Percentiles rank a stretch among this genome's conserved stretches.
Conservation (phyloP, 2,329 filamentous ascomycete species). For the Tolypocladium pustulatum region DNA sequence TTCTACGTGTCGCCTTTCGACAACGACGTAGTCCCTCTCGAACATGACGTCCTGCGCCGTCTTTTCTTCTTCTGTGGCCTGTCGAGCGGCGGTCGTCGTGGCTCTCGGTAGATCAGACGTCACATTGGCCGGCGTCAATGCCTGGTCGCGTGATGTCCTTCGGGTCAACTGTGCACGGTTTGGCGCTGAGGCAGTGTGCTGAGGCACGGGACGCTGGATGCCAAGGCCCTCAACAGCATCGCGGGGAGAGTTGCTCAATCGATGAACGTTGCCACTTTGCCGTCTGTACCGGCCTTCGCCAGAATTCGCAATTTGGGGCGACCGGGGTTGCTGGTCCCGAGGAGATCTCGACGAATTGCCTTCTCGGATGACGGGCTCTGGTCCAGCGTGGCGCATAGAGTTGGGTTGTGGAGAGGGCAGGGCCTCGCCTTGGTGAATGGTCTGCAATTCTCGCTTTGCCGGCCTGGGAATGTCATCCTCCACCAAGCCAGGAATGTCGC, state of each 20-base stretch:
- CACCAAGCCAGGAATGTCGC: conserved; percentile 69
- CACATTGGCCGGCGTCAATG: conserved; percentile 11
- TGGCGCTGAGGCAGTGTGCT: conserved; percentile 39
- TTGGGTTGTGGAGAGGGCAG: conserved; percentile 13
- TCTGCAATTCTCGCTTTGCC: conserved; percentile 22
- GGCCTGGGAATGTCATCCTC: conserved; percentile 58
- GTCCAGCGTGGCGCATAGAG: conserved; percentile 25
- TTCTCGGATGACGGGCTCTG: conserved; percentile 21
- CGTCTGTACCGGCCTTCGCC: conserved; percentile 24
- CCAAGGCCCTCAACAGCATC: conserved; percentile 39
- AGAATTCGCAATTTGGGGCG: conserved; percentile 33
- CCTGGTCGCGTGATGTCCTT: conserved; percentile 12
- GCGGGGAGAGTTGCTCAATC: conserved; percentile 30
- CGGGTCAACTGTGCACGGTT: conserved; percentile 24
- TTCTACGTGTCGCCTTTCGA: conserved; percentile 91
- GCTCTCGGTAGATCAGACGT: conserved; percentile 21
- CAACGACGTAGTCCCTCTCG: conserved; percentile 88
- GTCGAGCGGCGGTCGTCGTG: conserved; percentile 13
- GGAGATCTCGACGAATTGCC: conserved; percentile 26
- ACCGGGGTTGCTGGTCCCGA: conserved; percentile 28
- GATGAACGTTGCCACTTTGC: conserved; percentile 16
- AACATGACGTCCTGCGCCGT: conserved; percentile 81
- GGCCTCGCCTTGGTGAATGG: conserved; percentile 19
- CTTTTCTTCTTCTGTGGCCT: conserved; percentile 52
- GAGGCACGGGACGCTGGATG: conserved; percentile 35